Evolutionary conservation across 306 rosid species (phyloP).

Genomic region (Cercis canadensis): DNA sequence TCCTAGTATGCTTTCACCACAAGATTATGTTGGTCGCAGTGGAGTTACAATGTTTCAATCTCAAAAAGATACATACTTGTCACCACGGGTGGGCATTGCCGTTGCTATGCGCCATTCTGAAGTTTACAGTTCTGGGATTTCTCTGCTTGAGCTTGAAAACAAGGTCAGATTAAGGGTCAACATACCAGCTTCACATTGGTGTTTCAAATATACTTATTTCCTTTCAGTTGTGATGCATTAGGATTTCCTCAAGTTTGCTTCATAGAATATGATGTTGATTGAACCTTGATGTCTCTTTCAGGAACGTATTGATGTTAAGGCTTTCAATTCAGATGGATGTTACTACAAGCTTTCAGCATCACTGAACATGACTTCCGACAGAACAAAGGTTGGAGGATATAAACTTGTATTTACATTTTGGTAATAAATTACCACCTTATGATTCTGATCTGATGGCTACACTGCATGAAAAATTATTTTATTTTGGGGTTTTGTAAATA

Average conservation of each 20-base stretch:
- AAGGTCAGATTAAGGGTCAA: slow-evolving; percentile 61
- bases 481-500: background rate
- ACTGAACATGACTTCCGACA: slow-evolving; percentile 85
- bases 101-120: slow-evolving; percentile 75
- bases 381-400: slow-evolving; percentile 80
- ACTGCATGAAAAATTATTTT: background rate
- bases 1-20: slow-evolving; percentile 97
- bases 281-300: slow-evolving; percentile 42
- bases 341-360: slow-evolving; percentile 92
- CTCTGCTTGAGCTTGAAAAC: slow-evolving; percentile 90
- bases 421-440: background rate
- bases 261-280: slow-evolving; percentile 38
- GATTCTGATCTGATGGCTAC: background rate
- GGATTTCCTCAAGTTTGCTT: slow-evolving; percentile 29
- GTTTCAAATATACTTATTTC: background rate
- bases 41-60: slow-evolving; percentile 72
- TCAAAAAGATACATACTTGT: slow-evolving; percentile 71
- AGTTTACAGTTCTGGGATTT: slow-evolving; percentile 79
- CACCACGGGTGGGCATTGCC: slow-evolving; percentile 90
- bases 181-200: slow-evolving; percentile 9
- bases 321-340: slow-evolving; percentile 84
- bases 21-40: slow-evolving; percentile 71
- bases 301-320: slow-evolving; percentile 94
- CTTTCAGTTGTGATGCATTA: slow-evolving; percentile 5
- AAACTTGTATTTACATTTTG: slow-evolving; percentile 20